Percentiles rank a stretch among this genome's conserved stretches.
Conservation (phyloP, 768 basidiomycete genomes). For the Mycena rosella region DNA sequence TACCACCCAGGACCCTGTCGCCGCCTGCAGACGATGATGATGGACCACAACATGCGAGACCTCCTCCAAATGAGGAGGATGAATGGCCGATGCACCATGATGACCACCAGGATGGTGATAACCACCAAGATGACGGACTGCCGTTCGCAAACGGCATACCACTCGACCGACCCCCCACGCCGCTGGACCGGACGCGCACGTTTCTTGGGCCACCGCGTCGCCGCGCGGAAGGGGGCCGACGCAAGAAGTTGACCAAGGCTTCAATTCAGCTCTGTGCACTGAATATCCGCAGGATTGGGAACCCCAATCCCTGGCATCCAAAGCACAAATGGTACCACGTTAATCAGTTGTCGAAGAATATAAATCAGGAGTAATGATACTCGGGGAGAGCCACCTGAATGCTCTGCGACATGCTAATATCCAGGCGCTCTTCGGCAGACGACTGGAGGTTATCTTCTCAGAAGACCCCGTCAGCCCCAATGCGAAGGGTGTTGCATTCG, state of each 20-base stretch:
- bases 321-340: conserved; percentile 30
- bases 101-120: too few species aligned
- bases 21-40: too few species aligned
- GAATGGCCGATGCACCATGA: too few species aligned
- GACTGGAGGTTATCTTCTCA: too few species aligned
- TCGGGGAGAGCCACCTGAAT: conserved; percentile 21
- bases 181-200: not conserved
- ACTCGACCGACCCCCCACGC: not conserved
- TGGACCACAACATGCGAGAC: too few species aligned
- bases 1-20: too few species aligned
- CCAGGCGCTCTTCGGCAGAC: conserved; percentile 9
- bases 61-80: too few species aligned
- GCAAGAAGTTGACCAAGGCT: conserved; percentile 9
- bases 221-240: too few species aligned
- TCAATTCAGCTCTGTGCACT: conserved; percentile 6
- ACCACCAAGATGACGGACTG: not conserved
- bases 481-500: too few species aligned
- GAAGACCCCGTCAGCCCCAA: too few species aligned
- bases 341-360: conserved; percentile 24
- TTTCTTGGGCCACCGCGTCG: too few species aligned
- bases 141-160: not conserved
- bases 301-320: conserved; percentile 18
- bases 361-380: conserved; percentile 14
- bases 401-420: conserved; percentile 4
- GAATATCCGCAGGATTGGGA: conserved; percentile 22